These are phyloP conservation scores for Colletotrichum melonis DNA, from an alignment of 2,329 filamentous ascomycete genomes.

Conservation along the genomic window DNA sequence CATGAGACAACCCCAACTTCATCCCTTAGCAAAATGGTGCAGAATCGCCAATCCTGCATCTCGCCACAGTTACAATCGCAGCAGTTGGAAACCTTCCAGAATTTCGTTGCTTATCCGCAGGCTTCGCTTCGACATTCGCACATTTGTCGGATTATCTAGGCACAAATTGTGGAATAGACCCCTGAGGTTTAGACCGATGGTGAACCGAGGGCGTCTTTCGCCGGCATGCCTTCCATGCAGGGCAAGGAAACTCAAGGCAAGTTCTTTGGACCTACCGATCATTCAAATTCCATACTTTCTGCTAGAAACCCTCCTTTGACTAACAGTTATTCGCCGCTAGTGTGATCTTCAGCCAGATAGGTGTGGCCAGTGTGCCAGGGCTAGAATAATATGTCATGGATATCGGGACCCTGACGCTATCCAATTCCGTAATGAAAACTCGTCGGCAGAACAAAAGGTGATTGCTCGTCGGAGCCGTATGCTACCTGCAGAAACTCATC, in stretches of 20 bases:
- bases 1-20: neutral
- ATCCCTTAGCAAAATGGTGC: neutral
- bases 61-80: neutral
- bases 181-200: slow-evolving; percentile 33
- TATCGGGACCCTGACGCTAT: slow-evolving; percentile 40
- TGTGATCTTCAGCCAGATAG: slow-evolving; percentile 37
- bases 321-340: slow-evolving; percentile 11
- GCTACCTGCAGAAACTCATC: neutral
- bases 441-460: slow-evolving; percentile 33
- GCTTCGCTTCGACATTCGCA: neutral
- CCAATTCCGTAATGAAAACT: slow-evolving; percentile 40
- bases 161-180: too few species aligned
- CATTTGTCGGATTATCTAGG: neutral
- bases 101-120: too few species aligned
- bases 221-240: slow-evolving; percentile 41
- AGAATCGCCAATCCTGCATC: neutral
- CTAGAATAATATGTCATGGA: slow-evolving; percentile 39
- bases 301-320: neutral
- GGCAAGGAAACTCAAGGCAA: slow-evolving; percentile 40
- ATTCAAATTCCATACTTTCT: neutral
- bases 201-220: slow-evolving; percentile 39
- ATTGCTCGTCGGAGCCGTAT: neutral
- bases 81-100: too few species aligned
- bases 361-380: slow-evolving; percentile 42
- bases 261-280: too few species aligned